Evolutionary conservation across 2,329 filamentous ascomycete species (phyloP).

Genomic region (Exserohilum rostratum): DNA sequence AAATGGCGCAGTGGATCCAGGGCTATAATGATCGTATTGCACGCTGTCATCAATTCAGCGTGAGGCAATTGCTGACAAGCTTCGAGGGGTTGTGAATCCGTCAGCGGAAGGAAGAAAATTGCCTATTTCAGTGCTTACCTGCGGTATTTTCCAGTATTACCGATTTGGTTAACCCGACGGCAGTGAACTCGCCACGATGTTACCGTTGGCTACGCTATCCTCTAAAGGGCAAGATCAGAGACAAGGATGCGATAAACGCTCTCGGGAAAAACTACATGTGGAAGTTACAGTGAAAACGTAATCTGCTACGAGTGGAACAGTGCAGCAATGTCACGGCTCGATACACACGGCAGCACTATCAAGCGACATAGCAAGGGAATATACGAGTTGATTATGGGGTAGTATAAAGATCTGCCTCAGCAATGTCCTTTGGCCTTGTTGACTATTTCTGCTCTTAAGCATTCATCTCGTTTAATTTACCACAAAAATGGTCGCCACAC

Average conservation of each 20-base stretch:
- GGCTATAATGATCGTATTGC: neutral
- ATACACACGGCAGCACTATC: neutral
- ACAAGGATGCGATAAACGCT: neutral
- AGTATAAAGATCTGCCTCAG: neutral
- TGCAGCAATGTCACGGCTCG: neutral
- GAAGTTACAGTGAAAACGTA: too few species aligned
- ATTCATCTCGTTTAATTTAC: too few species aligned
- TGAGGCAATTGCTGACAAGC: neutral
- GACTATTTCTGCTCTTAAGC: neutral
- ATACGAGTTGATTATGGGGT: neutral
- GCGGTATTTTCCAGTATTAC: neutral
- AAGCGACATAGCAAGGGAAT: neutral
- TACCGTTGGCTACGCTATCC: neutral
- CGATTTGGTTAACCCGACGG: neutral
- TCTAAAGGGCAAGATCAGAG: neutral
- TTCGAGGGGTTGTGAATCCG: neutral
- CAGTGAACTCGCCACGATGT: neutral
- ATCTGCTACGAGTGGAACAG: too few species aligned
- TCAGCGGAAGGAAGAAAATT: neutral
- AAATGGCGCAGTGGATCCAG: neutral
- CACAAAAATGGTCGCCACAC: too few species aligned
- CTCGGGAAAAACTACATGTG: neutral
- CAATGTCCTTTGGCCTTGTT: neutral
- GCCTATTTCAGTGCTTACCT: neutral
- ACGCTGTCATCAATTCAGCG: neutral